Evolutionary conservation across 2,329 filamentous ascomycete genomes (phyloP).

Genomic region (Neonectria sp.): DNA sequence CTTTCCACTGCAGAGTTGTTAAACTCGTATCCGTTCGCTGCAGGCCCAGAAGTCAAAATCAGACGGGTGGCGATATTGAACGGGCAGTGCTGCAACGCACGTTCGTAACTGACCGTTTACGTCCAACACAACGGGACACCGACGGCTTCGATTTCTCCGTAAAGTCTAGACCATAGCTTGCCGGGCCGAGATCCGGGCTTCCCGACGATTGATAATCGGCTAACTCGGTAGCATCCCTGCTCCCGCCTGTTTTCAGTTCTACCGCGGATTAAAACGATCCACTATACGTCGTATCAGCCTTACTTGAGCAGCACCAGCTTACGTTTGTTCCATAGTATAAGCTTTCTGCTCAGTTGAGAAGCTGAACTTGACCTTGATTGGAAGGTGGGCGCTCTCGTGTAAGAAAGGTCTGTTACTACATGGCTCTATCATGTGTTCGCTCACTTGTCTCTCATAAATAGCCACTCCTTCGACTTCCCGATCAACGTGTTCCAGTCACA

Average conservation of each 20-base stretch:
- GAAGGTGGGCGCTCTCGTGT: conserved; percentile 21
- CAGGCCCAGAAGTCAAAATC: background rate
- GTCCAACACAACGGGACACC: conserved; percentile 36
- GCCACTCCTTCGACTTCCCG: background rate
- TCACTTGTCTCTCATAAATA: conserved; percentile 8
- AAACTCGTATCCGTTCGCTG: background rate
- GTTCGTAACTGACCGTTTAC: background rate
- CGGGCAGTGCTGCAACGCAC: background rate
- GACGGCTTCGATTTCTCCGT: conserved; percentile 28
- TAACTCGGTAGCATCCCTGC: conserved; percentile 10
- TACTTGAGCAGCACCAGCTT: conserved; percentile 42
- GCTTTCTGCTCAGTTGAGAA: conserved; percentile 18
- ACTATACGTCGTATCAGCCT: conserved; percentile 41
- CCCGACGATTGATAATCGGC: conserved; percentile 8
- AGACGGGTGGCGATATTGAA: background rate
- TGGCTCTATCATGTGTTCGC: background rate
- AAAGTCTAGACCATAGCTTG: conserved; percentile 28
- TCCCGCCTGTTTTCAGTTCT: conserved; percentile 18
- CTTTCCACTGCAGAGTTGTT: background rate
- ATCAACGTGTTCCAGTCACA: background rate
- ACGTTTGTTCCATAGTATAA: background rate
- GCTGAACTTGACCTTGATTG: conserved; percentile 36
- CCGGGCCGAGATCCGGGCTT: conserved; percentile 26
- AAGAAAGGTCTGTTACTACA: background rate
- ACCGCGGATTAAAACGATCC: conserved; percentile 43